Conservation (phyloP, 169 alveolate species). For the Babesia ovis region DNA sequence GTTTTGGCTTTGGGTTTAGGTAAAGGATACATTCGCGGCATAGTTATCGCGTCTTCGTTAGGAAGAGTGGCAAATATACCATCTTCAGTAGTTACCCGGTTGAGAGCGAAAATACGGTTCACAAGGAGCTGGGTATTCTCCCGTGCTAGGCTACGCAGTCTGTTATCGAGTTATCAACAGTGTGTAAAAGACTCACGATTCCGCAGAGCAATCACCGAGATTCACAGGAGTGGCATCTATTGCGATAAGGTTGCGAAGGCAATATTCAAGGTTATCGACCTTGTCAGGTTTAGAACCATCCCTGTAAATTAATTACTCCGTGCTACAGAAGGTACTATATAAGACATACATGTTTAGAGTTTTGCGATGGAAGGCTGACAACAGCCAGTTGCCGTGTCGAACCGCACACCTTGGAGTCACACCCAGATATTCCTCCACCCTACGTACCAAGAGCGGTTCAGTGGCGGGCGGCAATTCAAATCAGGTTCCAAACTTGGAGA, state of each 20-base stretch:
- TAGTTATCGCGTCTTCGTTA: slow-evolving; percentile 29
- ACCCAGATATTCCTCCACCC: background rate
- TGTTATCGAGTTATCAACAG: background rate
- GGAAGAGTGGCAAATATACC: slow-evolving; percentile 67
- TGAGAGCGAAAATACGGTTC: slow-evolving; percentile 48
- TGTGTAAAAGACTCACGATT: slow-evolving; percentile 19
- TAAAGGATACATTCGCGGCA: slow-evolving; percentile 68
- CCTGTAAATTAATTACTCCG: background rate
- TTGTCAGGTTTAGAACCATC: slow-evolving; percentile 20
- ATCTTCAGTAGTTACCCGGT: slow-evolving; percentile 42
- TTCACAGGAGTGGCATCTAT: slow-evolving; percentile 62
- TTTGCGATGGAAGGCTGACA: slow-evolving; percentile 15
- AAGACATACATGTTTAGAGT: slow-evolving; percentile 3
- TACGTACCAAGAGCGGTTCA: background rate
- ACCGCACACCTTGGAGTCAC: slow-evolving; percentile 1
- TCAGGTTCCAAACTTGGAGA: background rate
- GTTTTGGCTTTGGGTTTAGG: slow-evolving; percentile 69
- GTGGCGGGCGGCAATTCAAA: background rate
- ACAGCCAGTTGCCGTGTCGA: background rate
- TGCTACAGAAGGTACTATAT: background rate
- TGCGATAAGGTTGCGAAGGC: slow-evolving; percentile 64
- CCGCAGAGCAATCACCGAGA: background rate
- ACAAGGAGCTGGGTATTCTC: slow-evolving; percentile 58
- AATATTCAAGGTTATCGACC: slow-evolving; percentile 65
- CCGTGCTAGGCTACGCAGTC: slow-evolving; percentile 28